These are phyloP conservation scores for Piper longum DNA, from an alignment of 164 flowering plant genomes.

Conservation along the genomic window DNA sequence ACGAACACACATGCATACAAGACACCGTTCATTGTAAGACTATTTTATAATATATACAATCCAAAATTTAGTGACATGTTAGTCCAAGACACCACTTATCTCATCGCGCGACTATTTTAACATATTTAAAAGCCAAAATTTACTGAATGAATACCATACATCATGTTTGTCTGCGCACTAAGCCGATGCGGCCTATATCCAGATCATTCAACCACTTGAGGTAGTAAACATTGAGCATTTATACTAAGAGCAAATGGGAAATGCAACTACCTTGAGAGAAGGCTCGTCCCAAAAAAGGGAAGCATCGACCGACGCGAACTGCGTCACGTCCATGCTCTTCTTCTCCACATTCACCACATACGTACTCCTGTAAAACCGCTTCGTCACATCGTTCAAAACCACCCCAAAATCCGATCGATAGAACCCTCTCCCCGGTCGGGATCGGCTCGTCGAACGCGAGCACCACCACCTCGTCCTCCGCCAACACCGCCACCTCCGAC, in stretches of 20 bases:
- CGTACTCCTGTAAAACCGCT: constrained; percentile 84
- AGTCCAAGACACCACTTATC: no score
- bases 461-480: constrained; percentile 46
- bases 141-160: no score
- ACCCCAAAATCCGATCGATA: constrained; percentile 43
- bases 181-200: no score
- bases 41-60: no score
- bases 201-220: no score
- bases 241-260: background rate
- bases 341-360: constrained; percentile 53
- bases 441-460: constrained; percentile 30
- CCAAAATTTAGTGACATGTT: no score
- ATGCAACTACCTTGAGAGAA: constrained; percentile 56
- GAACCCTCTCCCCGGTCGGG: constrained; percentile 22
- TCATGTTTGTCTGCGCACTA: no score
- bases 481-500: constrained; percentile 18
- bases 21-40: background rate
- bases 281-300: constrained; percentile 99
- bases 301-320: constrained; percentile 90
- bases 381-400: constrained; percentile 68
- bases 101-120: no score
- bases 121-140: no score
- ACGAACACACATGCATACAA: background rate
- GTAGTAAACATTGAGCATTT: no score
- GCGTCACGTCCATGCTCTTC: constrained; percentile 94